phyloP scores from a whole-genome alignment of 192 early-diverging fungal species.

The Backusella westeae region DNA sequence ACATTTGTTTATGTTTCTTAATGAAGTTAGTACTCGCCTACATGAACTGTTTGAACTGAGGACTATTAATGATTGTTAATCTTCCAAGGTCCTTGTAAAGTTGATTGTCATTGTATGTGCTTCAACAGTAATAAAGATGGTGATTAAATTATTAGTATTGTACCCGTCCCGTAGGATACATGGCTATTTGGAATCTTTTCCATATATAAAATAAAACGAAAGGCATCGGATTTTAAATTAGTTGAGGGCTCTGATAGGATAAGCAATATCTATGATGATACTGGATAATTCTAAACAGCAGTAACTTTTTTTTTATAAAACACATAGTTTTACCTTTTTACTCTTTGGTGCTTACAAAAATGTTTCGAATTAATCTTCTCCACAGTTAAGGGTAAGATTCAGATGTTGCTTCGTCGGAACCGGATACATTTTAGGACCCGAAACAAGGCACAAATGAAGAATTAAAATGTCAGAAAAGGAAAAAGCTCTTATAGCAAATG shows the following conservation, averaged over 20 bases:
- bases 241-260: not conserved
- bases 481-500: not conserved
- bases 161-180: not conserved
- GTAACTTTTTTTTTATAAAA: not conserved
- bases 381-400: not conserved
- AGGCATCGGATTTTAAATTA: not conserved
- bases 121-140: not conserved
- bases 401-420: not conserved
- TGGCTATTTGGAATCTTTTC: not conserved
- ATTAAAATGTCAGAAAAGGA: slow-evolving; percentile 1
- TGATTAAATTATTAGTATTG: not conserved
- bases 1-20: not conserved
- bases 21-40: not conserved
- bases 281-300: not conserved
- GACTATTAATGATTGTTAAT: not conserved
- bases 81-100: not conserved
- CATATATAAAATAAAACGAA: not conserved
- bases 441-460: not conserved
- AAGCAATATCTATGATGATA: not conserved
- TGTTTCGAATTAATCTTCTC: slow-evolving; percentile 1
- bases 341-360: not conserved
- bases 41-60: not conserved
- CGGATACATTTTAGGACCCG: not conserved
- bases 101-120: not conserved
- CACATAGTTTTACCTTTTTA: not conserved